A percentile compares a stretch with the other conserved stretches of the same genome.
Evolutionary conservation across 2,329 filamentous ascomycete species (phyloP).

Genomic region (Alternaria angustiovoidea): DNA sequence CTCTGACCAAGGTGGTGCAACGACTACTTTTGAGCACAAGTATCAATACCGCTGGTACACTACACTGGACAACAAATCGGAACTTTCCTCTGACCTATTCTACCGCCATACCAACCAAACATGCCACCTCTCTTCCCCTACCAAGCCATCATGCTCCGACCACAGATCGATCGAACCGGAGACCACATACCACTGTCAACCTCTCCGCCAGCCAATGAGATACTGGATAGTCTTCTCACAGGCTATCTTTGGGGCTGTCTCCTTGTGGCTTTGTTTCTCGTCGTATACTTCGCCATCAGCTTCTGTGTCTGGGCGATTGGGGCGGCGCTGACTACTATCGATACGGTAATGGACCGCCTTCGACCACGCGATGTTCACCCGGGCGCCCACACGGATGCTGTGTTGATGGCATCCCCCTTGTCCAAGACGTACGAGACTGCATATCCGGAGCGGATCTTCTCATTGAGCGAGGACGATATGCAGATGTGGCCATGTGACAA

Average conservation of each 20-base stretch:
- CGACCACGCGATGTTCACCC: too few species aligned
- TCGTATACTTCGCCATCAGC: conserved; percentile 4
- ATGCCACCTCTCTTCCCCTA: conserved; percentile 11
- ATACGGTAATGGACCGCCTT: not conserved
- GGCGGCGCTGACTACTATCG: not conserved
- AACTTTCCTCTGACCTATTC: not conserved
- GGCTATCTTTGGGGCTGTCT: conserved; percentile 16
- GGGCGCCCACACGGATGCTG: not conserved
- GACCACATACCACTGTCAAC: not conserved
- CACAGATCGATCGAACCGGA: not conserved
- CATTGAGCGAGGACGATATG: not conserved
- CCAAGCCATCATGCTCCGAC: not conserved
- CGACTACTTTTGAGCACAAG: not conserved
- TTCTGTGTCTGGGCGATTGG: conserved; percentile 1
- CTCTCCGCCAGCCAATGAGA: conserved; percentile 1
- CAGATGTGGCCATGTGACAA: not conserved
- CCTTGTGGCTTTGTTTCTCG: conserved; percentile 16
- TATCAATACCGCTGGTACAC: not conserved
- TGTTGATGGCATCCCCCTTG: not conserved
- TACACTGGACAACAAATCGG: not conserved
- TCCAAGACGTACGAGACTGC: not conserved
- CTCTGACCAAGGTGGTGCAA: not conserved
- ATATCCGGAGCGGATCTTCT: accelerated
- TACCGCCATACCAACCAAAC: not conserved
- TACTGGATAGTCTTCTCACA: conserved; percentile 10